Percentiles rank a stretch among this genome's conserved stretches.
These are phyloP conservation scores for Fallopia convolvulus DNA, from an alignment of 148 eudicot species.

Conservation along the genomic window DNA sequence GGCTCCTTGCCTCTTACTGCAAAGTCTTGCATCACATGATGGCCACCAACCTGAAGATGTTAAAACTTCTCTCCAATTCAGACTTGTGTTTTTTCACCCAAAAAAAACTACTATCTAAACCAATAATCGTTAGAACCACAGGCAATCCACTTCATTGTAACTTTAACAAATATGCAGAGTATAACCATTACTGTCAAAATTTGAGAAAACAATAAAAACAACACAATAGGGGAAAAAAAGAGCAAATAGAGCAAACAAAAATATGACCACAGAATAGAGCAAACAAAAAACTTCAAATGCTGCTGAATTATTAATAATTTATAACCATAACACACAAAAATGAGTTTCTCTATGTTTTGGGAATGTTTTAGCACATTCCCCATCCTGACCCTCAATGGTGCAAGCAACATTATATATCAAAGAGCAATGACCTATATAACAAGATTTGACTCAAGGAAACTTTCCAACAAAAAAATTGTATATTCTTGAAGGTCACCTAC, in stretches of 20 bases:
- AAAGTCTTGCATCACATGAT: conserved; percentile 70
- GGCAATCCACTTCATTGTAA: neutral
- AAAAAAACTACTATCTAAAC: neutral
- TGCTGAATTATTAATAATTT: neutral
- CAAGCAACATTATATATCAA: neutral
- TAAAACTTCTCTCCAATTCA: neutral
- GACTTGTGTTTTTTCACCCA: neutral
- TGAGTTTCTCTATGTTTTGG: neutral
- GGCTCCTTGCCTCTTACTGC: conserved; percentile 87
- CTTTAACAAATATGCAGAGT: neutral
- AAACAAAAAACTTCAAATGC: neutral
- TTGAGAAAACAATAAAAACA: neutral
- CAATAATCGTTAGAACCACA: neutral
- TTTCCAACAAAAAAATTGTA: neutral
- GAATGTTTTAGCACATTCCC: neutral
- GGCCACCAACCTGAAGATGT: conserved; percentile 56
- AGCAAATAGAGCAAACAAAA: neutral
- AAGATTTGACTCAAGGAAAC: neutral
- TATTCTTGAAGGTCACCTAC: neutral
- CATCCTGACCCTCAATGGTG: neutral
- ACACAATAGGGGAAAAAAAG: too few species aligned
- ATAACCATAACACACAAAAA: neutral
- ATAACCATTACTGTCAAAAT: neutral
- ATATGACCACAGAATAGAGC: too few species aligned
- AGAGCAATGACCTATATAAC: neutral